A percentile compares a stretch with the other conserved stretches of the same genome.
Evolutionary conservation across 768 basidiomycete species (phyloP).

Genomic region (Phaeotremella fagi): DNA sequence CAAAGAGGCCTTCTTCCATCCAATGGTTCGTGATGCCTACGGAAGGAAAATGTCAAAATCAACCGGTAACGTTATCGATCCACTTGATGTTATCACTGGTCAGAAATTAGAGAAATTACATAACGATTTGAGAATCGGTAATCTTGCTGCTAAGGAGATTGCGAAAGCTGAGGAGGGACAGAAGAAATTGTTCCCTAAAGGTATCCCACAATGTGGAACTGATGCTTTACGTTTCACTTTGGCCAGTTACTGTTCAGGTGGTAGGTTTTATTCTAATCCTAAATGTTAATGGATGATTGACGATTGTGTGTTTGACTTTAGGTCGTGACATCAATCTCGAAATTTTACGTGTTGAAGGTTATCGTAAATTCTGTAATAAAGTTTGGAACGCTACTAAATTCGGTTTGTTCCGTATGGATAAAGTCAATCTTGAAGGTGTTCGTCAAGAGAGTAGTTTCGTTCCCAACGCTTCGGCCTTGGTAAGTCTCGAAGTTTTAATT

Average conservation of each 20-base stretch:
- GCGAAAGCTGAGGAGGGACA: conserved; percentile 85
- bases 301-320: conserved; percentile 36
- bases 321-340: conserved; percentile 97
- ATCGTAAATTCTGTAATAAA: conserved; percentile 99
- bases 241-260: conserved; percentile 87
- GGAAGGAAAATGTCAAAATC: conserved; percentile 99
- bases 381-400: conserved; percentile 99
- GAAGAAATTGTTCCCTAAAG: conserved; percentile 98
- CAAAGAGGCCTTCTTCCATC: conserved; percentile 91
- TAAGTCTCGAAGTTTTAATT: conserved; percentile 42
- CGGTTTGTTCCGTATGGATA: conserved; percentile 94
- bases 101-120: conserved; percentile 72
- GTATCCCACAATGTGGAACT: conserved; percentile 97
- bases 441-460: conserved; percentile 58
- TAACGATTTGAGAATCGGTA: conserved; percentile 79
- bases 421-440: conserved; percentile 44
- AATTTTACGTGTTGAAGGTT: conserved; percentile 91
- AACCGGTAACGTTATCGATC: conserved; percentile 95
- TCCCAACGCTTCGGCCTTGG: conserved; percentile 66
- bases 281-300: conserved; percentile 5
- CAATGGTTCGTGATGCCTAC: conserved; percentile 98
- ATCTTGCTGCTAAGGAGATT: conserved; percentile 89
- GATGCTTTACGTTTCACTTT: conserved; percentile 93
- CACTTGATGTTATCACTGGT: conserved; percentile 89
- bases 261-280: conserved; percentile 50